Percentiles rank a stretch among this genome's conserved stretches.
phyloP scores from a whole-genome alignment of 2,329 filamentous ascomycete genomes.

The Epichloe elymi region DNA sequence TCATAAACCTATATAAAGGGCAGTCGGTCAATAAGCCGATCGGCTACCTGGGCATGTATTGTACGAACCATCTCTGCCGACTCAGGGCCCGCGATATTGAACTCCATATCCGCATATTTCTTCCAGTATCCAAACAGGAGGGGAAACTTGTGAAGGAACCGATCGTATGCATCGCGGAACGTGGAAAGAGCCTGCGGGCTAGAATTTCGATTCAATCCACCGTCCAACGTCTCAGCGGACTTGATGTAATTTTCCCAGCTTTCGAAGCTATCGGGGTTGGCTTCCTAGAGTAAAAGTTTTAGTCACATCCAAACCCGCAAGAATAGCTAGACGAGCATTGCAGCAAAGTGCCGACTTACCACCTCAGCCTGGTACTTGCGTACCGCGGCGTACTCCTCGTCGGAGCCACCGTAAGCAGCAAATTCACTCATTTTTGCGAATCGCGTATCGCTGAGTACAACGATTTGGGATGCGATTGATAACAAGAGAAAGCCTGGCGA shows the following conservation, averaged over 20 bases:
- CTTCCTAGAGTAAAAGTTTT: conserved; percentile 28
- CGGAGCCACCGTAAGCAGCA: conserved; percentile 54
- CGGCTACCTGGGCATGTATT: background rate
- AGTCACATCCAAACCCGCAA: too few relatives aligned
- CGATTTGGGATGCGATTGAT: background rate
- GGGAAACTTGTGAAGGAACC: conserved; percentile 87
- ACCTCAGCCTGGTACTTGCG: conserved; percentile 66
- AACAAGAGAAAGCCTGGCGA: background rate
- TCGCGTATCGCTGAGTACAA: conserved; percentile 1
- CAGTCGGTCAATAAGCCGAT: background rate
- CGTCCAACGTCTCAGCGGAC: conserved; percentile 72
- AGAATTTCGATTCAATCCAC: conserved; percentile 90
- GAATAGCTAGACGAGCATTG: background rate
- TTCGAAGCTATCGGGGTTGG: conserved; percentile 82
- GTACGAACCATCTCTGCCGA: conserved; percentile 80
- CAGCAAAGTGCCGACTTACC: conserved; percentile 32
- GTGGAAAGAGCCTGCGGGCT: conserved; percentile 85
- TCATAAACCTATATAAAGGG: conserved; percentile 62
- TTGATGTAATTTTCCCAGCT: conserved; percentile 87
- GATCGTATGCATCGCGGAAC: conserved; percentile 78
- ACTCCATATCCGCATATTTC: conserved; percentile 96
- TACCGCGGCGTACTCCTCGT: conserved; percentile 73
- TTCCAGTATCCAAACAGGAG: conserved; percentile 98
- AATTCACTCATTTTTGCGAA: conserved; percentile 53
- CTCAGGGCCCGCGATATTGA: conserved; percentile 91